Conservation (phyloP, 169 alveolate species). For the Perkinsus chesapeaki region DNA sequence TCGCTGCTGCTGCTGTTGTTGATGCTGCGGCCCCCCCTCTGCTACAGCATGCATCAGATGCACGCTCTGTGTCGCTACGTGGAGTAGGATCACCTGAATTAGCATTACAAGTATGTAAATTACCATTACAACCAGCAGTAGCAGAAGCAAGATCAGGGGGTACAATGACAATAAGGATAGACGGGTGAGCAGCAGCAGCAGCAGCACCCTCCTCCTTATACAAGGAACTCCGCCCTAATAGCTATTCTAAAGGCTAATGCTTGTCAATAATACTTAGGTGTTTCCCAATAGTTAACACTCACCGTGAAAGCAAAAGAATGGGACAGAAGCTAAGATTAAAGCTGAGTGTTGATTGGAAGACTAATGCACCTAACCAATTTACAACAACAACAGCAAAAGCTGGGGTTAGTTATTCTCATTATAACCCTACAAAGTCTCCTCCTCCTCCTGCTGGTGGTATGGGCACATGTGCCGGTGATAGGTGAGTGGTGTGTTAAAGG, state of each 20-base stretch:
- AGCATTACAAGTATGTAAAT: background rate
- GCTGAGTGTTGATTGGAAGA: background rate
- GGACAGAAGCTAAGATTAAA: background rate
- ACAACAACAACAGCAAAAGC: no score
- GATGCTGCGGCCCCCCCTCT: no score
- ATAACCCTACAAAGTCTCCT: no score
- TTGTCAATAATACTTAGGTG: background rate
- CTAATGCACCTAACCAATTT: background rate
- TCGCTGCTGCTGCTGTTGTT: no score
- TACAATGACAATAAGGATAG: background rate
- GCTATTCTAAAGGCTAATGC: no score
- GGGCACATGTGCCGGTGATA: no score
- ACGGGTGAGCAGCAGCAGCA: background rate
- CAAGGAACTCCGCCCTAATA: background rate
- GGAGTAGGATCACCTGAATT: background rate
- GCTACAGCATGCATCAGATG: no score
- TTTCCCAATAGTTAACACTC: background rate
- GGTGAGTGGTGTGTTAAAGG: no score
- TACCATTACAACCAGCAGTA: background rate
- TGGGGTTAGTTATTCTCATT: no score
- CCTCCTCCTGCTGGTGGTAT: no score
- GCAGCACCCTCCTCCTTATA: background rate
- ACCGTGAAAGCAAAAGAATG: background rate
- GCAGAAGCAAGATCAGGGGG: background rate
- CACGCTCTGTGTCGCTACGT: background rate